Evolutionary conservation across 2,329 filamentous ascomycete species (phyloP), one percentile per base, ranked within the genome.

Genomic region (Scedosporium apiospermum): DNA sequence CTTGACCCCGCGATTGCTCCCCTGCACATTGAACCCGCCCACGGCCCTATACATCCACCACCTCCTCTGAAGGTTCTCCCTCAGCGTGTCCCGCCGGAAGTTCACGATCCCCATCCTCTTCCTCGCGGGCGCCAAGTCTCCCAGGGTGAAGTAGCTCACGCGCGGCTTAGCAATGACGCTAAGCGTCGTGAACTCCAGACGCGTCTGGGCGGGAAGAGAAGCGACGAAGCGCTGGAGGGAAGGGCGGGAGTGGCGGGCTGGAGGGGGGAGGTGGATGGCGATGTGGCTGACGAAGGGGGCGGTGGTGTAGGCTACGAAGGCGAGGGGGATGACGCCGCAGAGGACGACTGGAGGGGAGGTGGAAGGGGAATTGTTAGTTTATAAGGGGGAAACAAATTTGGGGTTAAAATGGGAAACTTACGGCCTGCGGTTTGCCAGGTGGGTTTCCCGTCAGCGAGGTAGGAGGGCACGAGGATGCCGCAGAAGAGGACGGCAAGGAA

Each of bases 211-310:
- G 1, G 83, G 79, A 1, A 82, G 72, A 30, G 71, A 69, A 57
- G 69, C 73, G 38, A 82, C 74, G 69, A 82, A 87, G 62, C 80
- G 78, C 63, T 80, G 74, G 23, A 89, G 76, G 59, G 80, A 73
- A 30, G 81, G 75, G 41, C 81, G 82, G 0, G 87, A 88, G 46
- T 78, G 73, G 55, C 88, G 84, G 16, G 88, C 89, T 66, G 82
- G 82, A 0, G 78, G 71, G 0, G 91, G 91, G 1, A 93, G 78
- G 23, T 83, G 82, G 59, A 95, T 76, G 72, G 89, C 85, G 64
- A 95, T 80, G 69, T 87, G 86, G 49, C 86, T 85, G 6, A 93
- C 89, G 69, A 89, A 90, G 3, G 90, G 88, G 0, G 84, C 79
- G 1, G 87, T 85, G 57, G 82, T 82, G 71, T 86, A 88, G 42